Percentiles rank a stretch among this genome's conserved stretches.
Conservation (phyloP, 2,329 filamentous ascomycete species). For the Pseudocercospora eumusae region DNA sequence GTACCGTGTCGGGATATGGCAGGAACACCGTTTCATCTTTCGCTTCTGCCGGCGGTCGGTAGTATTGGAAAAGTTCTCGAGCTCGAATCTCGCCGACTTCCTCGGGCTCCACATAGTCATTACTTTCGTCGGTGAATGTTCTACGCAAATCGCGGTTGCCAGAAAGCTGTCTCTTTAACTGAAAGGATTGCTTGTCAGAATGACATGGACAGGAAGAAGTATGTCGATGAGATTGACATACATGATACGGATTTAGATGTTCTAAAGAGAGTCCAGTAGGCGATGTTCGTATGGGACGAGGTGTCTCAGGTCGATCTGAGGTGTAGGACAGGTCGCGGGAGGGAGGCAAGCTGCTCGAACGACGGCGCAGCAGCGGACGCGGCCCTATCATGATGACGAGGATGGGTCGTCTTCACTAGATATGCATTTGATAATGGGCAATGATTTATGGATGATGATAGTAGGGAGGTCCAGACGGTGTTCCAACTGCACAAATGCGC, state of each 20-base stretch:
- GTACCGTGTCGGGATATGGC: conserved; percentile 41
- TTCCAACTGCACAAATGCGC: too few species aligned
- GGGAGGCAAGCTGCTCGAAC: neutral
- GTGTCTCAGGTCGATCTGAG: neutral
- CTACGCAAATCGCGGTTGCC: neutral
- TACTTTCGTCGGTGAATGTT: conserved; percentile 17
- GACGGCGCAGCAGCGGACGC: neutral
- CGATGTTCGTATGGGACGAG: neutral
- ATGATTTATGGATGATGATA: neutral
- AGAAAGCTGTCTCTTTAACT: neutral
- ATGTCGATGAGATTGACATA: neutral
- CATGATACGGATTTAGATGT: neutral
- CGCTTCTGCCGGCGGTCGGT: conserved; percentile 27
- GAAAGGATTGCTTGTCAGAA: neutral
- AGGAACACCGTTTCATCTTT: conserved; percentile 23
- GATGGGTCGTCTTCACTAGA: neutral
- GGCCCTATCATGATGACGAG: too few species aligned
- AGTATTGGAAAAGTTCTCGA: conserved; percentile 34
- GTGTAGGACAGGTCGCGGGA: neutral
- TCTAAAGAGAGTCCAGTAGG: neutral
- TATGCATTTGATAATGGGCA: neutral
- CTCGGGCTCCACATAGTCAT: conserved; percentile 27
- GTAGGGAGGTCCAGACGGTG: too few species aligned
- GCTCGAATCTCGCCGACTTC: conserved; percentile 31
- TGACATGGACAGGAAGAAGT: neutral